Evolutionary conservation across 1,284 basidiomycete genomes (phyloP), one percentile per base, ranked within the genome.

Genomic region (Ceratobasidium sp.): DNA sequence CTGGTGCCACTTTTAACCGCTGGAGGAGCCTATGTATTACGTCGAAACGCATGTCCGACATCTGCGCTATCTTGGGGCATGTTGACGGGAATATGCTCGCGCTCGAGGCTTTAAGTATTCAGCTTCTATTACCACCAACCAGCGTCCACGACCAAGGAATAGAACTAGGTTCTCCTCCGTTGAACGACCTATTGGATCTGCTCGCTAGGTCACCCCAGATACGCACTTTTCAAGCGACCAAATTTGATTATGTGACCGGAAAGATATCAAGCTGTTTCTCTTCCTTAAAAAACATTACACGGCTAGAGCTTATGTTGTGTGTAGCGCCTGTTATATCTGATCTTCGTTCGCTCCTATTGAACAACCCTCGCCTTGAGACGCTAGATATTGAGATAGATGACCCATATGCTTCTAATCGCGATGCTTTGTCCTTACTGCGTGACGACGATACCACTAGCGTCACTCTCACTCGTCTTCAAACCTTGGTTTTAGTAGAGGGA

Each of bases 231-330:
- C 20, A 42, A n/a, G 13, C 44, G 40, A 23, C 23, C 20, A 26
- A 23, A 33, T 12, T 61, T 20, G 39, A 33, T 9, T 20, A 28
- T 20, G 18, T 6, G 26, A 6, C 9, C 10, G 20, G 10, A n/a
- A 46, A 40, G 20, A 23, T 64, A 44, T 20, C n/a, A 12, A 40
- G 33, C 18, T 44, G 3, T 20, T 64, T 40, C 61, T 42, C 42
- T 10, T 23, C 63, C 42, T n/a, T 64, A n/a, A 64, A 42, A 44
- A 44, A 64, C 20, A n/a, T 64, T 7, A 64, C 63, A n/a, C 63
- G 40, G 5, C 63, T 64, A 2, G 63, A 46, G 15, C 63, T 64
- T 46, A 42, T 64, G 6, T 42, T 20, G 6, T 64, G 40, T 42
- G 42, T 7, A 2, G 23, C 26, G 20, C 40, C 20, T 23, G 23